Base-by-base conservation (phyloP, 1,284 basidiomycete genomes). In the Phlebopus sp. region DNA sequence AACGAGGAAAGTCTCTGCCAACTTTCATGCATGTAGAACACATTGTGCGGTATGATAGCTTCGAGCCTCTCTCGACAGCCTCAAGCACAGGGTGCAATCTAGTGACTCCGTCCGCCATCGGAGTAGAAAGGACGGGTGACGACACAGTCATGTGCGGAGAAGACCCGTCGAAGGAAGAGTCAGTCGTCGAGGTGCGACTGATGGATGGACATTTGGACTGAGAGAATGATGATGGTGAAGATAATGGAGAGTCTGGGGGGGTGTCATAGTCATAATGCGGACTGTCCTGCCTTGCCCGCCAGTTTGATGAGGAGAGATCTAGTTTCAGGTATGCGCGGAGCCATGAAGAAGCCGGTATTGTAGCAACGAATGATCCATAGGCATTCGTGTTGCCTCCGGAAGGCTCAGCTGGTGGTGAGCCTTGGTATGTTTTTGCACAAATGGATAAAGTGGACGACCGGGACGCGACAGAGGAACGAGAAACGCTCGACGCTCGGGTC, bases 1-100 rank as follows among this genome's bases (percentile, higher is more conserved):
- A 88, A 27, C 75, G 74, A 10, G 85, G 84, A 61, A 77, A 87
- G 57, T 85, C 82, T 25, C 69, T 65, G 0, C 86, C 85, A 2
- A 59, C 50, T 55, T 75, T 79, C 36, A 68, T 69, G 59, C 85
- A 88, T 3, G 80, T 75, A 7, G 77, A 72, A 55, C 85, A 88
- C 23, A 65, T 55, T 10, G 64, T 58, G 27, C 58, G 64, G 21
- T 61, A 62, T 46, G 79, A 76, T 42, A 85, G 65, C 53, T 69
- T 79, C 7, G 84, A 85, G 29, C 69, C 66, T 41, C 67, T 67
- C 66, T 86, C 84, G 10, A 84, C 62, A 11, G 70, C 70, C 18
- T 74, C 75, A 9, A 86, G 70, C 19, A 77, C 68, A 9, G 80
- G 75, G 53, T 78, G 69, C 30, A 78, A 64, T 37, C 69, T 53